Conservation (phyloP, 208 protist species). For the Lotmaria passim region DNA sequence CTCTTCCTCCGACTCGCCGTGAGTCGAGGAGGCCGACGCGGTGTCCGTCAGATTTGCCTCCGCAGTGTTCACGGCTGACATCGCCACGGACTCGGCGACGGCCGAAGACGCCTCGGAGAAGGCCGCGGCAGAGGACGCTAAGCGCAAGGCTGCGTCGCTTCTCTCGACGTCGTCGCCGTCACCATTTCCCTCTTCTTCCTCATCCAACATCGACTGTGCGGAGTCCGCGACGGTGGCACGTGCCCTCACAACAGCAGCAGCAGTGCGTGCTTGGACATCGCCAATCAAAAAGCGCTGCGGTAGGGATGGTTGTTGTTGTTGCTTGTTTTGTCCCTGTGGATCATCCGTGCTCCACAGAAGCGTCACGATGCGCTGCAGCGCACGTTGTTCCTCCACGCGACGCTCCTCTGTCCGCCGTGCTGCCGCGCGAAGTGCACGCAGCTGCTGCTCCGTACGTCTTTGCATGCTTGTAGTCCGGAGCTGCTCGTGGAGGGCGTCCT, state of each 20-base stretch:
- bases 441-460: slow-evolving; percentile 15
- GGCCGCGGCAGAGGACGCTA: neutral
- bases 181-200: neutral
- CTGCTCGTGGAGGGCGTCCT: slow-evolving; percentile 33
- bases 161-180: neutral
- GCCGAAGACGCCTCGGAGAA: slow-evolving; percentile 4
- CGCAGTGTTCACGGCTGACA: slow-evolving; percentile 21
- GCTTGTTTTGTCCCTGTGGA: too few relatives aligned
- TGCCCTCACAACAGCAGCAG: too few relatives aligned
- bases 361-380: slow-evolving; percentile 3
- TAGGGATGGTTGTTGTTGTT: too few relatives aligned
- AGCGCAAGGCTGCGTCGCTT: too few relatives aligned
- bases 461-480: slow-evolving; percentile 13
- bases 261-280: too few relatives aligned
- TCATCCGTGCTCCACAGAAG: slow-evolving; percentile 12
- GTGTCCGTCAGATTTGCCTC: neutral
- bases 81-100: slow-evolving; percentile 9
- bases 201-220: neutral
- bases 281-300: too few relatives aligned
- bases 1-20: neutral
- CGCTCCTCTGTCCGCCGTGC: slow-evolving; percentile 25
- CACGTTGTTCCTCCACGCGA: slow-evolving; percentile 5
- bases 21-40: neutral
- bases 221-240: neutral
- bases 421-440: slow-evolving; percentile 2